Percentiles rank a stretch among this genome's conserved stretches.
Conservation (phyloP, 2,329 filamentous ascomycete species). For the Hypoxylon sp. region DNA sequence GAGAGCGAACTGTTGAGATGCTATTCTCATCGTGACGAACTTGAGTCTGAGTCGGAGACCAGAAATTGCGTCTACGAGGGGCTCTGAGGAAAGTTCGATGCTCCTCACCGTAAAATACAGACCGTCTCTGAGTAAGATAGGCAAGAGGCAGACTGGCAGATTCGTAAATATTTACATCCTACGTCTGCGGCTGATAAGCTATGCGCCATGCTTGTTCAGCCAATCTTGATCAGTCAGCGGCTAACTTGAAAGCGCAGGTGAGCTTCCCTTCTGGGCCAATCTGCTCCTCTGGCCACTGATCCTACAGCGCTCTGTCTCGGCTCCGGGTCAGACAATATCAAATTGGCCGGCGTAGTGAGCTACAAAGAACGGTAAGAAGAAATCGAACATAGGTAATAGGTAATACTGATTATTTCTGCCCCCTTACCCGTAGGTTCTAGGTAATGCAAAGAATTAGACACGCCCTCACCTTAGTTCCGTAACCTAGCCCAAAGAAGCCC, state of each 20-base stretch:
- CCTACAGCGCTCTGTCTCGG: neutral
- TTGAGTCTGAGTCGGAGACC: neutral
- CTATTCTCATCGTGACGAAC: constrained; percentile 13
- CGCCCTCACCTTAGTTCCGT: no score
- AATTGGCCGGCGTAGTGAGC: no score
- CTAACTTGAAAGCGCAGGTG: neutral
- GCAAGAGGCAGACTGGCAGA: no score
- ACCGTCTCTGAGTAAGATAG: no score
- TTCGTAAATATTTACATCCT: neutral
- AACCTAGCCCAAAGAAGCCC: no score
- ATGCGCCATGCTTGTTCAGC: neutral
- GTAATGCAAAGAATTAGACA: no score
- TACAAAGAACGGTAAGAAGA: no score
- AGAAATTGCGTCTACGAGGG: neutral
- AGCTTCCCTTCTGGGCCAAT: neutral
- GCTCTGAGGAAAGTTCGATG: neutral
- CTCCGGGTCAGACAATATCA: no score
- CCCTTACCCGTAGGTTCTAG: no score
- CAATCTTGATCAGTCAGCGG: neutral
- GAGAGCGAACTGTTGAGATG: neutral
- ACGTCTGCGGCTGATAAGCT: constrained; percentile 18
- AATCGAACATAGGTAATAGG: no score
- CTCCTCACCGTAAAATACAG: no score
- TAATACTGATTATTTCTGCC: no score
- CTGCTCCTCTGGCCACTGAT: neutral